phyloP scores from a whole-genome alignment of 495 filamentous ascomycete species.

The Talaromyces nanjingensis region DNA sequence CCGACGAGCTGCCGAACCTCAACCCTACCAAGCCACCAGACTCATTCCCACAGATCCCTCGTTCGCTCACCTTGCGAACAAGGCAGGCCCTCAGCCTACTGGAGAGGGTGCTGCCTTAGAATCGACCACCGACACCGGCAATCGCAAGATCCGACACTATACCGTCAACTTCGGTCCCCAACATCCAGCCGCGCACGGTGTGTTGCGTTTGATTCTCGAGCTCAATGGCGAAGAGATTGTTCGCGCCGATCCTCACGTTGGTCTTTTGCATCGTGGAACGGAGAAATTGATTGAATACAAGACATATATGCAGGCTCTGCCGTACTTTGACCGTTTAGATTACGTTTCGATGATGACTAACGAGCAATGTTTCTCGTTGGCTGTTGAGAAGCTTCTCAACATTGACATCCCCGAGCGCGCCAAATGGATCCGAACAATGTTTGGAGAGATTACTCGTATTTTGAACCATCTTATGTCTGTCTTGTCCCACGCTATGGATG shows the following conservation, averaged over 20 bases:
- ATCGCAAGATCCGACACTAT: slow-evolving; percentile 94
- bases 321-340: slow-evolving; percentile 98
- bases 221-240: slow-evolving; percentile 97
- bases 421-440: slow-evolving; percentile 95
- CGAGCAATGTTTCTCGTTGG: slow-evolving; percentile 93
- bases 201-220: slow-evolving; percentile 95
- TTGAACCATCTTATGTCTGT: slow-evolving; percentile 99
- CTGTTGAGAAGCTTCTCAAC: slow-evolving; percentile 96
- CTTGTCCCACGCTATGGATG: slow-evolving; percentile 98
- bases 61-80: slow-evolving; percentile 47
- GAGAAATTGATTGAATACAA: slow-evolving; percentile 99
- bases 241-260: slow-evolving; percentile 93
- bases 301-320: slow-evolving; percentile 95
- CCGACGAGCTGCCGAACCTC: slow-evolving; percentile 51
- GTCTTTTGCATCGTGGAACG: slow-evolving; percentile 90
- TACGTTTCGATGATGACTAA: slow-evolving; percentile 99
- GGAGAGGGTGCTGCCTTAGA: slow-evolving; percentile 40
- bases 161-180: slow-evolving; percentile 99
- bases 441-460: slow-evolving; percentile 91
- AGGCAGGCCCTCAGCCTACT: slow-evolving; percentile 31
- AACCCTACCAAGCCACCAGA: slow-evolving; percentile 52
- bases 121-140: slow-evolving; percentile 41
- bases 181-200: slow-evolving; percentile 97
- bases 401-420: slow-evolving; percentile 92
- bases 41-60: slow-evolving; percentile 52